These are phyloP conservation scores for Lactuca sativa DNA, from an alignment of 129 eudicot genomes.

Conservation along the genomic window DNA sequence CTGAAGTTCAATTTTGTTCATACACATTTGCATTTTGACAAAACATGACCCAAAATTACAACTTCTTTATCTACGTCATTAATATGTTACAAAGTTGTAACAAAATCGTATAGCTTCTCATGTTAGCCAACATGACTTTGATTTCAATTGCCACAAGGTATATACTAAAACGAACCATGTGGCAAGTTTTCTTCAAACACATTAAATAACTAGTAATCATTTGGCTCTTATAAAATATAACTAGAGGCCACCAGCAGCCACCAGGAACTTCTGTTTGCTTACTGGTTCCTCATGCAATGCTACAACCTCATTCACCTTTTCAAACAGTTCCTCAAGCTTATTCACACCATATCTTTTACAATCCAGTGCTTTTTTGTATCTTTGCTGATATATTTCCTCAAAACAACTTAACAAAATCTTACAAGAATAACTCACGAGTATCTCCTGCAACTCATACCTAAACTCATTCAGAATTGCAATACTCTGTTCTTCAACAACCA, in stretches of 20 bases:
- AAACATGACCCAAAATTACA: too few relatives aligned
- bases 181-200: slow-evolving; percentile 16
- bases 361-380: slow-evolving; percentile 65
- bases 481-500: slow-evolving; percentile 41
- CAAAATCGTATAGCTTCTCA: too few relatives aligned
- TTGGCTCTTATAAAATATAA: neutral
- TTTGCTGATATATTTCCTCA: slow-evolving; percentile 71
- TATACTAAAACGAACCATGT: slow-evolving; percentile 8
- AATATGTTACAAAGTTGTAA: too few relatives aligned
- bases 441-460: slow-evolving; percentile 80
- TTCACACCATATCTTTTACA: slow-evolving; percentile 66
- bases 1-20: too few relatives aligned
- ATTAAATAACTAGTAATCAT: neutral
- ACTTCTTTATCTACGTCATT: too few relatives aligned
- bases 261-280: slow-evolving; percentile 62
- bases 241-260: slow-evolving; percentile 52
- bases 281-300: slow-evolving; percentile 70
- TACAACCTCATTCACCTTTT: slow-evolving; percentile 75
- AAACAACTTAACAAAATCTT: slow-evolving; percentile 60
- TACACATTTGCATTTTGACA: too few relatives aligned
- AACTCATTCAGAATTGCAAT: slow-evolving; percentile 45
- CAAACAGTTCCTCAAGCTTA: slow-evolving; percentile 70
- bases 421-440: slow-evolving; percentile 85
- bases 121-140: slow-evolving; percentile 8
- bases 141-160: slow-evolving; percentile 18